Evolutionary conservation across 164 flowering plant species (phyloP).

Genomic region (Sedum album): DNA sequence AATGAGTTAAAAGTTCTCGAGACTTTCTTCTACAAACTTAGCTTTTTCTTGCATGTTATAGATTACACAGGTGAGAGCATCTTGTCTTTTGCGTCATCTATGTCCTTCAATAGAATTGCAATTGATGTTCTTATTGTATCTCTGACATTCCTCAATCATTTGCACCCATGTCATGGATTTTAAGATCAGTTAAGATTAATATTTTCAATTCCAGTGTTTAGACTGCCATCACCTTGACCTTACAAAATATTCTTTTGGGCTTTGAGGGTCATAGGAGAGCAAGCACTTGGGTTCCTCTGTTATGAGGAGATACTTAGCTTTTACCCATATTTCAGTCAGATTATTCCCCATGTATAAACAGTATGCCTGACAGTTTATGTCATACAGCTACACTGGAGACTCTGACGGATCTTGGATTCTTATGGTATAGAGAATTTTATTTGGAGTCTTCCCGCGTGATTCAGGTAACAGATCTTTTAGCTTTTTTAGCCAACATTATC

Average conservation of each 20-base stretch:
- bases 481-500: no score
- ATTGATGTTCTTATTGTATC: no score
- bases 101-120: not conserved
- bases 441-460: conserved; percentile 98
- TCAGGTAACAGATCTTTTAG: conserved; percentile 46
- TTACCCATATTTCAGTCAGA: no score
- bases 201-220: not conserved
- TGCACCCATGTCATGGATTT: not conserved
- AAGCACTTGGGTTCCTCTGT: no score
- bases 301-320: no score
- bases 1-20: conserved; percentile 89
- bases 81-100: conserved; percentile 8
- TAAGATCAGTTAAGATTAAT: not conserved
- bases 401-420: conserved; percentile 88
- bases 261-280: no score
- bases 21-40: conserved; percentile 94
- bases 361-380: conserved; percentile 6
- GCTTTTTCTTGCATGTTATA: conserved; percentile 85
- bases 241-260: no score
- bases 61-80: conserved; percentile 80
- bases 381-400: conserved; percentile 68
- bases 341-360: not conserved
- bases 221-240: not conserved
- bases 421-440: conserved; percentile 98
- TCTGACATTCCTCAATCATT: no score